Conservation (phyloP, 176 grass and related monocot species). For the Cymbopogon citratus region DNA sequence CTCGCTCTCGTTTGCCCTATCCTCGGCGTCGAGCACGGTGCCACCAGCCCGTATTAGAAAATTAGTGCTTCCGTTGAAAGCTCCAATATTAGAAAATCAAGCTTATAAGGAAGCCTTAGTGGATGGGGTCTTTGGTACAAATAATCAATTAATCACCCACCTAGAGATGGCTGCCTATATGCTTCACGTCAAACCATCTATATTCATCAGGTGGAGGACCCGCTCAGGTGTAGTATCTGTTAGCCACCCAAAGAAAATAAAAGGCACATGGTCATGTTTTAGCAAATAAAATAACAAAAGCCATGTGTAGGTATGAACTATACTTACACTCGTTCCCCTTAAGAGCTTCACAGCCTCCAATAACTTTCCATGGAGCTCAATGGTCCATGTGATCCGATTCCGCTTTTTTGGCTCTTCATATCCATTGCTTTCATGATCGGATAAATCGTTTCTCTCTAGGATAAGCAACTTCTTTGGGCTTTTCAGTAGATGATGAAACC, state of each 20-base stretch:
- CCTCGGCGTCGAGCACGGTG: no score
- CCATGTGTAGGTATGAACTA: no score
- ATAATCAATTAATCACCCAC: no score
- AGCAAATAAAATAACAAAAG: constrained; percentile 13
- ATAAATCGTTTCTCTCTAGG: not conserved
- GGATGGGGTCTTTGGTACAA: not conserved
- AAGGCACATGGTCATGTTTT: constrained; percentile 6
- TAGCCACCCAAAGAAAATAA: not conserved
- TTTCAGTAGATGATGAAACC: constrained; percentile 21
- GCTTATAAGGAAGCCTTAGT: not conserved
- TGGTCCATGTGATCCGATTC: no score
- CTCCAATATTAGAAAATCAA: not conserved
- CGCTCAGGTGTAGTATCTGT: not conserved
- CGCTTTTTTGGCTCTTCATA: no score
- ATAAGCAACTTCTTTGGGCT: not conserved
- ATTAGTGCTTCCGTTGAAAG: not conserved
- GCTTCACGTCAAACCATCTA: not conserved
- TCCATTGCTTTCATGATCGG: no score
- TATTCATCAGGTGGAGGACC: constrained; percentile 24
- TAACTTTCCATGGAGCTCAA: no score
- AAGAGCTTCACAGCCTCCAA: no score
- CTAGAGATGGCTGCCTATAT: constrained; percentile 32
- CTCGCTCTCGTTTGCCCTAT: no score
- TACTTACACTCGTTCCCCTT: no score
- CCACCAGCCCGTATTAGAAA: no score